Percentiles rank a stretch among this genome's conserved stretches.
Evolutionary conservation across 805 yeast species (phyloP).

Genomic region (Diddensiella transvaalensis): DNA sequence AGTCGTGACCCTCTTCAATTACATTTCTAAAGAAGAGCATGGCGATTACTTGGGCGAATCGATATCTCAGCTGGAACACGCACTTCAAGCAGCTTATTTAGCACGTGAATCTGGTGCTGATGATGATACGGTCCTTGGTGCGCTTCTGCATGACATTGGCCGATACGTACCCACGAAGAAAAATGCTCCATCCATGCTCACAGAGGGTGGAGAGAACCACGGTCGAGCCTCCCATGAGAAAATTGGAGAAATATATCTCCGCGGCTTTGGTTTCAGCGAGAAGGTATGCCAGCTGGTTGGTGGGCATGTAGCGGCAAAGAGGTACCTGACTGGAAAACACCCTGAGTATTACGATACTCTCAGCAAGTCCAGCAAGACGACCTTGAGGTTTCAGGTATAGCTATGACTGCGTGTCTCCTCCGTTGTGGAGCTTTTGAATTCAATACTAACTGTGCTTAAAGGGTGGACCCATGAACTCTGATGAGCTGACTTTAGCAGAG

Average conservation of each 20-base stretch:
- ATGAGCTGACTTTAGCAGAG: slow-evolving; percentile 11
- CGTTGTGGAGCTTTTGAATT: no score
- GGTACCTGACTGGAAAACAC: slow-evolving; percentile 15
- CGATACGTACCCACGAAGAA: slow-evolving; percentile 11
- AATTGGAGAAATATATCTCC: slow-evolving; percentile 15
- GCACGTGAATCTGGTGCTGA: slow-evolving; percentile 15
- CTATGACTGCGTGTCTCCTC: not conserved
- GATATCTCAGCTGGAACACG: slow-evolving; percentile 17
- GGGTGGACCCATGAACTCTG: slow-evolving; percentile 16
- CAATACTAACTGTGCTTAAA: not conserved
- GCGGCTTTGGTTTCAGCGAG: slow-evolving; percentile 17
- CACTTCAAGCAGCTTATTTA: slow-evolving; percentile 15
- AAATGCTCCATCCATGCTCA: slow-evolving; percentile 11
- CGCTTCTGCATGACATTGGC: slow-evolving; percentile 16
- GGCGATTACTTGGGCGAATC: slow-evolving; percentile 17
- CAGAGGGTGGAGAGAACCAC: slow-evolving; percentile 8
- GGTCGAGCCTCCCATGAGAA: slow-evolving; percentile 14
- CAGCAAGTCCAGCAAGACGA: slow-evolving; percentile 12
- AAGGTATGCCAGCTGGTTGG: slow-evolving; percentile 20
- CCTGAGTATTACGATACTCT: slow-evolving; percentile 11
- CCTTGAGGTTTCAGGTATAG: slow-evolving; percentile 10
- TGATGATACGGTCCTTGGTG: slow-evolving; percentile 15
- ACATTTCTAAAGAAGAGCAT: slow-evolving; percentile 12
- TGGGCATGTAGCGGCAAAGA: slow-evolving; percentile 16
- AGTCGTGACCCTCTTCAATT: slow-evolving; percentile 13